Evolutionary conservation across 2,329 filamentous ascomycete species (phyloP).

Genomic region (Ophiostoma perfectum): DNA sequence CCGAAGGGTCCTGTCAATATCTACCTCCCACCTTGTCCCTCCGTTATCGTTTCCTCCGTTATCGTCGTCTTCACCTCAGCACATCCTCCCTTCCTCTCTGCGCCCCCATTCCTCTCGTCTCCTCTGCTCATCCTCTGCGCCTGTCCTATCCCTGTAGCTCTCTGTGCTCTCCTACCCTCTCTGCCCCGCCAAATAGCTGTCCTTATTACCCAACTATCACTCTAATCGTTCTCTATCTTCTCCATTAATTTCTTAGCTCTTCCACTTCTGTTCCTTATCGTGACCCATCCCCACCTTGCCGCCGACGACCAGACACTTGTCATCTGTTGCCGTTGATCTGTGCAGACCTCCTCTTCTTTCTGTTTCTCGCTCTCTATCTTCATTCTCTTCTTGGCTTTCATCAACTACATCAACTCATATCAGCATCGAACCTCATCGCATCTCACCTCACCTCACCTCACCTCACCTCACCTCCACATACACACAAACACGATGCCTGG

Average conservation of each 20-base stretch:
- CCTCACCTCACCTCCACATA: background rate
- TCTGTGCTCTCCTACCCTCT: background rate
- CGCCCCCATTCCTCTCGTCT: no score
- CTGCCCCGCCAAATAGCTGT: background rate
- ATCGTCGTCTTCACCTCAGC: background rate
- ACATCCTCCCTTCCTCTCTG: no score
- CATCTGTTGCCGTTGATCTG: background rate
- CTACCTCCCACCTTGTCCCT: background rate
- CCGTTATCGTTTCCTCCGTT: background rate
- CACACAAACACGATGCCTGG: conserved; percentile 32
- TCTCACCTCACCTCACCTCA: background rate
- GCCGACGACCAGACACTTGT: background rate
- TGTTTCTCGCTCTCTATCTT: background rate
- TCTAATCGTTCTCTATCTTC: background rate
- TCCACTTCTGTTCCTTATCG: background rate
- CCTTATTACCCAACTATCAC: background rate
- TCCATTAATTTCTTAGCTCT: background rate
- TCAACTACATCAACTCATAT: no score
- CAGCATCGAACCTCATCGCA: background rate
- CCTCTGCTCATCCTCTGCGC: background rate
- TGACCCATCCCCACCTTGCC: background rate
- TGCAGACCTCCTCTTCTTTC: background rate
- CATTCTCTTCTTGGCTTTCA: background rate
- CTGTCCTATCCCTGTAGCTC: background rate
- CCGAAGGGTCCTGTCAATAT: background rate